Evolutionary conservation across 345 rosid species (phyloP).

Genomic region (Mangifera indica): DNA sequence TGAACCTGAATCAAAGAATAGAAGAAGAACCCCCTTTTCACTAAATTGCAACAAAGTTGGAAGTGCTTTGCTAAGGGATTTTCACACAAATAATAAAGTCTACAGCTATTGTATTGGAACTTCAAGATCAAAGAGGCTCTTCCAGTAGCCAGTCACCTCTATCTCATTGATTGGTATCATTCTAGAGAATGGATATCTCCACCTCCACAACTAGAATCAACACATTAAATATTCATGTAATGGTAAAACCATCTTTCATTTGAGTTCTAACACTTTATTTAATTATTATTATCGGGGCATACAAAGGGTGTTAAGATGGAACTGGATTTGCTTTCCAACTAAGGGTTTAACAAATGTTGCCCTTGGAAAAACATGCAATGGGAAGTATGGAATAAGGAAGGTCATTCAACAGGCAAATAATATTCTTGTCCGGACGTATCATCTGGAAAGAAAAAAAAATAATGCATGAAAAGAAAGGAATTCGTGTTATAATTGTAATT

Average conservation of each 20-base stretch:
- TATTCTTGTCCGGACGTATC: neutral
- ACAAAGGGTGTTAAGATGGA: neutral
- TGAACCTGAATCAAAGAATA: too few relatives aligned
- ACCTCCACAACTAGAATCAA: neutral
- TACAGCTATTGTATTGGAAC: neutral
- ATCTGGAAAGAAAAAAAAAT: neutral
- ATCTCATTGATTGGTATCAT: neutral
- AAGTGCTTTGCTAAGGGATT: too few relatives aligned
- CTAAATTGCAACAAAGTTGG: neutral
- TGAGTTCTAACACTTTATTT: neutral
- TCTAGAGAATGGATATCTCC: neutral
- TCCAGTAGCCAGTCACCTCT: neutral
- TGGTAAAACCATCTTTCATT: neutral
- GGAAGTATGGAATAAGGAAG: neutral
- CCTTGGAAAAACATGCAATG: neutral
- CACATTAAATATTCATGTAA: neutral
- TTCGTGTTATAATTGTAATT: neutral
- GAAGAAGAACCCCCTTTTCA: neutral
- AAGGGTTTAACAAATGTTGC: neutral
- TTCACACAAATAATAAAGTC: neutral
- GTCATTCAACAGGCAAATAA: neutral
- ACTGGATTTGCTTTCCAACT: conserved; percentile 1
- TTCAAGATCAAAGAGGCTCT: neutral
- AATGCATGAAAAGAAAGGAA: conserved; percentile 29
- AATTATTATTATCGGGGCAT: too few relatives aligned